Evolutionary conservation across 192 early-diverging fungal species (phyloP).

Genomic region (Backusella morwellensis): DNA sequence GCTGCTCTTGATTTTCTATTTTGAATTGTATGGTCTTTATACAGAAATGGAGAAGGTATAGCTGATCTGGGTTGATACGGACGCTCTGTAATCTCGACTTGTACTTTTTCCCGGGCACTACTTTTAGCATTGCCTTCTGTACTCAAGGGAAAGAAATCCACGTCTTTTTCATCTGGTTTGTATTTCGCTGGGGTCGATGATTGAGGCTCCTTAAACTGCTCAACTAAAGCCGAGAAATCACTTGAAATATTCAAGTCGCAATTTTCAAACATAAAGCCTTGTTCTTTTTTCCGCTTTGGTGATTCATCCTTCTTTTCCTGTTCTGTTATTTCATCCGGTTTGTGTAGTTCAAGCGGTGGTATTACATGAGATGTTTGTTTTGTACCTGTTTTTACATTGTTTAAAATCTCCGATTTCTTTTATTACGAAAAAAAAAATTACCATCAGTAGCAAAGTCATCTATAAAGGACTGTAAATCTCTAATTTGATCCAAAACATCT

Average conservation of each 20-base stretch:
- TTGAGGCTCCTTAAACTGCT: neutral
- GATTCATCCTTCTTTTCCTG: neutral
- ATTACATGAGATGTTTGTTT: neutral
- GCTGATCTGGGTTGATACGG: neutral
- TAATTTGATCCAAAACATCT: conserved; percentile 27
- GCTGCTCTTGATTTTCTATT: neutral
- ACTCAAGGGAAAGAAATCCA: neutral
- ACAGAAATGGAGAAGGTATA: neutral
- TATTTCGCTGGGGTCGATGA: neutral
- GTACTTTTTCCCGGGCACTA: neutral
- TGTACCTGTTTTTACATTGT: neutral
- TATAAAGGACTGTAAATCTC: conserved; percentile 29
- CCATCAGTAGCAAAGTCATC: conserved; percentile 24
- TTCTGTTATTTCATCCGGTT: neutral
- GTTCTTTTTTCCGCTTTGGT: neutral
- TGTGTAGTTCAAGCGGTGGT: neutral
- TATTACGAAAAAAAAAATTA: neutral
- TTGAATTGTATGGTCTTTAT: neutral
- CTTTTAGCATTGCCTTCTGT: neutral
- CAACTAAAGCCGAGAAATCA: neutral
- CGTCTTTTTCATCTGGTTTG: neutral
- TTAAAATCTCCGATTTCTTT: conserved; percentile 8
- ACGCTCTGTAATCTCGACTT: neutral
- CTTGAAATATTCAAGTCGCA: neutral
- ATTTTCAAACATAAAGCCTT: neutral